Evolutionary conservation across 768 basidiomycete genomes (phyloP).

Genomic region (Lactifluus echinatus): DNA sequence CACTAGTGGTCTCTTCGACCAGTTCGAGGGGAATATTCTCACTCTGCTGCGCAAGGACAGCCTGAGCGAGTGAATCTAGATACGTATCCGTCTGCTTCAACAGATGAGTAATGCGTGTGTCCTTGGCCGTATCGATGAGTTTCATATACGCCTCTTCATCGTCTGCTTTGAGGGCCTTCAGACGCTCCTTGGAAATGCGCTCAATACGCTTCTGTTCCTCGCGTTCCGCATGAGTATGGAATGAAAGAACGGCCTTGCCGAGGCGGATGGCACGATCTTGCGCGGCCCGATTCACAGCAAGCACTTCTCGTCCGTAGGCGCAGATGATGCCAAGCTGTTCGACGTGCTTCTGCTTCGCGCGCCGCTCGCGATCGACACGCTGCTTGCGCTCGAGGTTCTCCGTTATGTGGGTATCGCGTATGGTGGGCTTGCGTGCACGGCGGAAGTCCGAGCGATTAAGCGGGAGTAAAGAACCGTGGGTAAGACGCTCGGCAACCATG

Average conservation of each 20-base stretch:
- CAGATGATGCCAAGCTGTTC: slow-evolving; percentile 87
- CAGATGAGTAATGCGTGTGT: slow-evolving; percentile 96
- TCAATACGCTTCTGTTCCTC: slow-evolving; percentile 98
- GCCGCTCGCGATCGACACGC: slow-evolving; percentile 82
- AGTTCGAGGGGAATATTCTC: slow-evolving; percentile 39
- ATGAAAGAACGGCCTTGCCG: slow-evolving; percentile 68
- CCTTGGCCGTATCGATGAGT: slow-evolving; percentile 97
- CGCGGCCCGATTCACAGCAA: slow-evolving; percentile 49
- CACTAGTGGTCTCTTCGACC: slow-evolving; percentile 62
- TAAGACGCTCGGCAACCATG: slow-evolving; percentile 76
- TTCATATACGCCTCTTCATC: slow-evolving; percentile 99
- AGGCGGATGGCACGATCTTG: slow-evolving; percentile 52
- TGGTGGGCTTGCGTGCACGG: slow-evolving; percentile 70
- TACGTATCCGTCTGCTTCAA: slow-evolving; percentile 90
- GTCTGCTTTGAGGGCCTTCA: slow-evolving; percentile 93
- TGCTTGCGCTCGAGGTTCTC: slow-evolving; percentile 89
- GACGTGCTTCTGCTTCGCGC: slow-evolving; percentile 93
- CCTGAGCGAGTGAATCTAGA: slow-evolving; percentile 90
- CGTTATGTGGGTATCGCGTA: slow-evolving; percentile 83
- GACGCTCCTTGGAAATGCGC: slow-evolving; percentile 91
- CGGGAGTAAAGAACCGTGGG: slow-evolving; percentile 81
- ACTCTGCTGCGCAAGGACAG: slow-evolving; percentile 86
- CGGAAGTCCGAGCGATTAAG: slow-evolving; percentile 91
- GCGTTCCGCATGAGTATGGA: slow-evolving; percentile 89
- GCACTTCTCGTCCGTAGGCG: slow-evolving; percentile 69